phyloP scores from a whole-genome alignment of 768 basidiomycete genomes.

The Lactifluus pinguis region DNA sequence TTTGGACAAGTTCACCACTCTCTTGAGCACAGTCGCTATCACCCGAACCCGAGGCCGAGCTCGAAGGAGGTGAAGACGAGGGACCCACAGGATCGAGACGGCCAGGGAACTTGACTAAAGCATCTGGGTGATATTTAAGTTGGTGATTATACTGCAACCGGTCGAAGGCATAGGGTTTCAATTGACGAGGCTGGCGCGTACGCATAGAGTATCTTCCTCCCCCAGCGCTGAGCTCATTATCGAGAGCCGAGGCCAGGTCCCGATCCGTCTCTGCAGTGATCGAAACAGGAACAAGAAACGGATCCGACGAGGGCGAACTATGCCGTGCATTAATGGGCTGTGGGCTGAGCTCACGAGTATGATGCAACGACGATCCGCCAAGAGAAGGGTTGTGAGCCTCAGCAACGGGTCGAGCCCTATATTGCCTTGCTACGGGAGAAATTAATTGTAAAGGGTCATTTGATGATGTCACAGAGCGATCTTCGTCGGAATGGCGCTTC shows the following conservation, averaged over 20 bases:
- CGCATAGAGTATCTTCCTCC: slow-evolving; percentile 45
- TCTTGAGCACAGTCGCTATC: neutral
- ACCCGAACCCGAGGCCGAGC: neutral
- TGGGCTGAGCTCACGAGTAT: neutral
- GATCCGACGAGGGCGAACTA: neutral
- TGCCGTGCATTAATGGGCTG: neutral
- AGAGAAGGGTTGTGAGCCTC: neutral
- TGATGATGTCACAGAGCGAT: neutral
- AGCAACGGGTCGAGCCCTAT: neutral
- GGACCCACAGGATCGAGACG: slow-evolving; percentile 23
- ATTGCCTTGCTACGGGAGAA: neutral
- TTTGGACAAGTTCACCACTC: neutral
- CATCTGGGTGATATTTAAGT: slow-evolving; percentile 51
- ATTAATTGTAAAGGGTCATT: slow-evolving; percentile 1
- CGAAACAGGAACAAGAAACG: neutral
- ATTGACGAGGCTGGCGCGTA: slow-evolving; percentile 42
- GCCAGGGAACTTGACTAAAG: slow-evolving; percentile 46
- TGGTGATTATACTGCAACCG: slow-evolving; percentile 41
- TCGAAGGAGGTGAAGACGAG: slow-evolving; percentile 1
- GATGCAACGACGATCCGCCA: neutral
- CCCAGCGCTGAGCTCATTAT: neutral
- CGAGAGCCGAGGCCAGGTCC: slow-evolving; percentile 1
- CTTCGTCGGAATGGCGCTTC: neutral
- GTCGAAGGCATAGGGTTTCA: slow-evolving; percentile 56
- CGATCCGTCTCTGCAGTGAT: neutral